phyloP scores from a whole-genome alignment of 1,139 yeast genomes.

The Geotrichum candidum region DNA sequence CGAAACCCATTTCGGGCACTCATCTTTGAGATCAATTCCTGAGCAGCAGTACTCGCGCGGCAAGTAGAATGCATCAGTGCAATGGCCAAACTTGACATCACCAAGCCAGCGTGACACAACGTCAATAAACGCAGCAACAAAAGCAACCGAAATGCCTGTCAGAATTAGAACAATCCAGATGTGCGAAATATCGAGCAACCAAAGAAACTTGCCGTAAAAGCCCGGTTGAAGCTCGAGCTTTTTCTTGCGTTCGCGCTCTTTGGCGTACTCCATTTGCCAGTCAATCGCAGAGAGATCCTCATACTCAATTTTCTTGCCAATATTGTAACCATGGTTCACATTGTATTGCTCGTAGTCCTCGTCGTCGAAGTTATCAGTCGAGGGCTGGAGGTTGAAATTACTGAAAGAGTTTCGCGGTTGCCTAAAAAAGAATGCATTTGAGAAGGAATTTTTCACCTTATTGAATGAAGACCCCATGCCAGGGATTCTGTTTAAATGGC shows the following conservation, averaged over 20 bases:
- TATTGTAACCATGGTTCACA: background rate
- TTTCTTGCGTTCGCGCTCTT: constrained; percentile 25
- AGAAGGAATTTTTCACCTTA: constrained; percentile 7
- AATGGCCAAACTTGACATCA: constrained; percentile 51
- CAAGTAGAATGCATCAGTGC: constrained; percentile 38
- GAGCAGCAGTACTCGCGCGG: constrained; percentile 38
- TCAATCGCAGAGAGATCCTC: constrained; percentile 38
- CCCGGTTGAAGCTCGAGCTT: constrained; percentile 20
- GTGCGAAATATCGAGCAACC: constrained; percentile 15
- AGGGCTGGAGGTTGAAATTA: background rate
- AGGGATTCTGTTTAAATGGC: background rate
- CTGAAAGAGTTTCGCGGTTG: background rate
- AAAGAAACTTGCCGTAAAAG: constrained; percentile 17
- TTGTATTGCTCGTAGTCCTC: constrained; percentile 7
- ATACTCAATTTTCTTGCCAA: constrained; percentile 24
- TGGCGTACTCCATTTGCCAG: constrained; percentile 40
- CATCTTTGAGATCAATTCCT: constrained; percentile 31
- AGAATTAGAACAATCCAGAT: constrained; percentile 17
- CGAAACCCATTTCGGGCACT: constrained; percentile 39
- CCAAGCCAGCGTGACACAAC: constrained; percentile 57
- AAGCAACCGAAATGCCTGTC: constrained; percentile 19
- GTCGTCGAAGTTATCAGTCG: constrained; percentile 4
- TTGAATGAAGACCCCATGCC: background rate
- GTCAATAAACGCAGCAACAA: constrained; percentile 35
- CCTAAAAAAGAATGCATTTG: constrained; percentile 28